Evolutionary conservation across 2,329 filamentous ascomycete species (phyloP).

Genomic region (Ophiostoma perfectum): DNA sequence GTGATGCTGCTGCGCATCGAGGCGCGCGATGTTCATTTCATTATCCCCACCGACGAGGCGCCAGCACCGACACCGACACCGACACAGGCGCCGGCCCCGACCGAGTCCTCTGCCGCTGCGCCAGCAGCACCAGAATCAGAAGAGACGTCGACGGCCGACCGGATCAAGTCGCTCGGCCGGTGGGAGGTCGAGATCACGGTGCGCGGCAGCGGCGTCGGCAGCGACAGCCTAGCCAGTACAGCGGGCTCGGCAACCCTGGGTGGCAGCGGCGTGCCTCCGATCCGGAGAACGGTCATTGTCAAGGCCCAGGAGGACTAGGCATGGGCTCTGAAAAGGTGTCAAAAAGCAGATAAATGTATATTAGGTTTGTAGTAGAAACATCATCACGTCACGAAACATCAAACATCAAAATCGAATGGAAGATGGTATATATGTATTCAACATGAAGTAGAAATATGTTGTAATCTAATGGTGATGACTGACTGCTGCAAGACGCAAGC

Average conservation of each 20-base stretch:
- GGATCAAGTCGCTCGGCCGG: constrained; percentile 39
- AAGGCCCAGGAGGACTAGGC: constrained; percentile 30
- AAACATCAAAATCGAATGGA: no score
- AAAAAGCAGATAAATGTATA: neutral
- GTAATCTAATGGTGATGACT: neutral
- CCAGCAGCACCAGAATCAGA: neutral
- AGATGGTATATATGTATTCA: neutral
- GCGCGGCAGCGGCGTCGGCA: constrained; percentile 25
- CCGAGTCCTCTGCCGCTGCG: neutral
- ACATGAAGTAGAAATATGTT: neutral
- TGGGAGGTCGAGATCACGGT: constrained; percentile 38
- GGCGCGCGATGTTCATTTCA: constrained; percentile 34
- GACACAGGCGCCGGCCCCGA: no score
- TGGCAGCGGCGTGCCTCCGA: neutral
- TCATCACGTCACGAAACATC: neutral
- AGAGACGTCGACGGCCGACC: constrained; percentile 31
- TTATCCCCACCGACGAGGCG: neutral
- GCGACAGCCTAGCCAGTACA: neutral
- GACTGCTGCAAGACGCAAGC: neutral
- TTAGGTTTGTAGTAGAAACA: neutral
- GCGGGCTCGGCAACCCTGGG: neutral
- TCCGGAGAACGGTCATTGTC: constrained; percentile 33
- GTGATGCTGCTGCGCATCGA: constrained; percentile 33
- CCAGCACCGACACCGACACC: no score
- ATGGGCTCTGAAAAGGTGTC: neutral